Evolutionary conservation across 768 basidiomycete species (phyloP), one percentile per base, ranked within the genome.

Genomic region (Suillus subluteus): DNA sequence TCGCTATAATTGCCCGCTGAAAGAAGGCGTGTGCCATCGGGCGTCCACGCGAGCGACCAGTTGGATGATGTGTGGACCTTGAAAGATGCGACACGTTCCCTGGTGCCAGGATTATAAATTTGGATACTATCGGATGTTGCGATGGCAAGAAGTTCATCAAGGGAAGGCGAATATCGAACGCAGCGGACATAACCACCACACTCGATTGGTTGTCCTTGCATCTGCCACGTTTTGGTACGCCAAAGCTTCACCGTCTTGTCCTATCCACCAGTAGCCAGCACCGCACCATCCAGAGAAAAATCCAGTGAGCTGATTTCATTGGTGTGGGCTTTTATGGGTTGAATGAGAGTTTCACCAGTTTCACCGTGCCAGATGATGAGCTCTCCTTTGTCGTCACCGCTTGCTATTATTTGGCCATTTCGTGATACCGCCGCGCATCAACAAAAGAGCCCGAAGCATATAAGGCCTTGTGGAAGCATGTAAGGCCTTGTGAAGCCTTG

Each of bases 191-290:
- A 9, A 18, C 3, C 0, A 21, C 16, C 18, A n/a, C 44, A 46
- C 21, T 46, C 4, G 21, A 46, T n/a, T 21, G 44, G 44, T n/a
- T 46, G 9, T n/a, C 44, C 44, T 46, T 46, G 44, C 21, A n/a
- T 46, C 44, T 46, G 21, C 44, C 44, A 46, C 21, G 44, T 46
- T 46, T 46, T 11, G 21, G 44, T 46, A 46, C 44, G 21, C 44
- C 44, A 46, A n/a, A 46, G 21, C 21, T 46, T 46, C n/a, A 2
- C 7, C 12, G 12, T 18, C 3, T 18, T 3, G 18, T 44, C 43
- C 1, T 3, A 7, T 16, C 6, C 18, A 18, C 16, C 43, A 44
- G 16, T 73, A 93, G 41, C 41, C 41, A 41, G 41, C 41, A 41
- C 41, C 41, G 18, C 6, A 18, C 43, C 43, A 44, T 44, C 18